Evolutionary conservation across 164 flowering plant genomes (phyloP), one percentile per base, ranked within the genome.

Genomic region (Vitis cinerea): DNA sequence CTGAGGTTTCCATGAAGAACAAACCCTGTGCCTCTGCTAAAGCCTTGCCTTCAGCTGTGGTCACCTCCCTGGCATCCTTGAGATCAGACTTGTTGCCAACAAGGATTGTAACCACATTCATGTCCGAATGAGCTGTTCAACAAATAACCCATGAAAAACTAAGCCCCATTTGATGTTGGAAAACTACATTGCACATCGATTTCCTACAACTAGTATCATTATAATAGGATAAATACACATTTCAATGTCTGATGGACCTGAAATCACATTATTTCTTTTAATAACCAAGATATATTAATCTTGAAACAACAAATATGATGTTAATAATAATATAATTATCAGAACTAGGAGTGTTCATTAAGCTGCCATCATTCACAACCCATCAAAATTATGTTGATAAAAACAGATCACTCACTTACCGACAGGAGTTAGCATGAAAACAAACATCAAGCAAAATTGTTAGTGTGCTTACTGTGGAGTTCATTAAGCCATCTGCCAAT

Each of bases 1-100:
- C 94, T 4, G 94, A 89, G 0, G 94, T 89, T 74, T 89, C 94
- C 79, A 89, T 83, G 71, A 89, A 89, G 71, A 89, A 89, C 76
- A 89, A 64, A 63, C 90, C 84, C 74, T 87, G 88, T 14, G 92
- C 83, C 71, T 89, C 90, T 0, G 92, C 94, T 58, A 89, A 73
- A 50, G 80, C 59, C 83, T 84, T 89, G 70, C 94, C 94, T 78
- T 89, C 91, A 1, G 75, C 82, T 1, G 85, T 83, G 11, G 83
- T 4, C 19, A 89, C 94, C 68, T 89, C 94, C 73, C 94, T 81
- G 16, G 86, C 84, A 68, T 89, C 89, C 79, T 75, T 82, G 19
- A 89, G 89, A 81, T 89, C 94, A 49, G 87, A 68, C 76, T 89
- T 89, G 83, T 89, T 89, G 31, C 94, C 94, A 29, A 89, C 83